A percentile compares a stretch with the other conserved stretches of the same genome.
phyloP scores from a whole-genome alignment of 352 stramenopile genomes.

The Phytopythium boreale region DNA sequence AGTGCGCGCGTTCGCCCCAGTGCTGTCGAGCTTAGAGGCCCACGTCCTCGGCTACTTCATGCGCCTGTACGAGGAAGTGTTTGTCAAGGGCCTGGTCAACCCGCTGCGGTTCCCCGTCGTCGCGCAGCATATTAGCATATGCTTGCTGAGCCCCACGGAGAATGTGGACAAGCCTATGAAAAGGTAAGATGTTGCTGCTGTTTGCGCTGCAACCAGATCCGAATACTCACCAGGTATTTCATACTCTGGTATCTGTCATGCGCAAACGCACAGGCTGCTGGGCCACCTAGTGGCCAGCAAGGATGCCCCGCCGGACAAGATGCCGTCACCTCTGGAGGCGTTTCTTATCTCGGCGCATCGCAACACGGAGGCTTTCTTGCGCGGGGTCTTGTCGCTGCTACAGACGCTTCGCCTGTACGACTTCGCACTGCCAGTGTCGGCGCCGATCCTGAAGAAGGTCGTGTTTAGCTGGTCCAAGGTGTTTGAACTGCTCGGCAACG shows the following conservation, averaged over 20 bases:
- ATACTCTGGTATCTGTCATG: not conserved
- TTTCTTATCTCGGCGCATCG: constrained; percentile 65
- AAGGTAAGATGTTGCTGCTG: constrained; percentile 24
- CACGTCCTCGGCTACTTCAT: constrained; percentile 56
- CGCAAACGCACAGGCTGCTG: constrained; percentile 37
- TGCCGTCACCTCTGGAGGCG: constrained; percentile 56
- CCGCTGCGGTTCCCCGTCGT: constrained; percentile 78
- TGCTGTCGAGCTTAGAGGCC: constrained; percentile 47
- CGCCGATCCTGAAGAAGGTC: constrained; percentile 72
- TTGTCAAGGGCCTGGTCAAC: constrained; percentile 70
- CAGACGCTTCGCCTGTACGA: constrained; percentile 63
- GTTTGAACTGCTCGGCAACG: constrained; percentile 53
- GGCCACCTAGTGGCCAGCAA: constrained; percentile 49
- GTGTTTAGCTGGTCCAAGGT: constrained; percentile 73
- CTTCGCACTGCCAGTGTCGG: constrained; percentile 44
- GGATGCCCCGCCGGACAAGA: constrained; percentile 26
- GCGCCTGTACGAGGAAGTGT: constrained; percentile 65
- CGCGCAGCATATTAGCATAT: constrained; percentile 72
- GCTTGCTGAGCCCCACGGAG: constrained; percentile 63
- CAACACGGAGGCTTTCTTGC: constrained; percentile 71
- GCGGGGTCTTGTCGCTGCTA: constrained; percentile 63
- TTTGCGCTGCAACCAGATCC: not conserved
- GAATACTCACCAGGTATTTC: no score
- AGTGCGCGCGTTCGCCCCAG: constrained; percentile 28
- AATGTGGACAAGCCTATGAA: constrained; percentile 66